A percentile compares a stretch with the other conserved stretches of the same genome.
These are phyloP conservation scores for Aspergillus floridensis DNA, from an alignment of 2,329 filamentous ascomycete genomes.

Conservation along the genomic window DNA sequence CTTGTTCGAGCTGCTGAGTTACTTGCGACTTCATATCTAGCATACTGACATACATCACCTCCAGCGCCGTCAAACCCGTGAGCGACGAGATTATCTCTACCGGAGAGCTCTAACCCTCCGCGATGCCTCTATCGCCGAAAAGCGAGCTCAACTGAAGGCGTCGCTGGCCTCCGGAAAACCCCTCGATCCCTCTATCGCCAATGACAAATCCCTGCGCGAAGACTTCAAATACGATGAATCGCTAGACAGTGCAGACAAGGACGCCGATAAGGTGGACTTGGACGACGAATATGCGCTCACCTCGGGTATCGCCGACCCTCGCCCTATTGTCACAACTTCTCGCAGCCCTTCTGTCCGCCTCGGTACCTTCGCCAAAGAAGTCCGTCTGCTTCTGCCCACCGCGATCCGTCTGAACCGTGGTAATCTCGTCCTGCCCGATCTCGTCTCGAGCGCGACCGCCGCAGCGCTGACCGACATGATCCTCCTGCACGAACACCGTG, in stretches of 20 bases:
- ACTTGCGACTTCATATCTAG: background rate
- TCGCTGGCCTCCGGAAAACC: constrained; percentile 88
- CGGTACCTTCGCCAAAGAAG: constrained; percentile 89
- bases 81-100: constrained; percentile 86
- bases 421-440: constrained; percentile 80
- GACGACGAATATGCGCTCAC: constrained; percentile 90
- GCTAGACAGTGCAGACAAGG: constrained; percentile 58
- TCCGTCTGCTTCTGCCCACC: constrained; percentile 78
- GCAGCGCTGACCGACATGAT: constrained; percentile 81
- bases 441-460: constrained; percentile 77
- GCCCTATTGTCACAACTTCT: constrained; percentile 86
- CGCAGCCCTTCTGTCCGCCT: constrained; percentile 82
- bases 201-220: constrained; percentile 78
- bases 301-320: constrained; percentile 85
- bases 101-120: constrained; percentile 80
- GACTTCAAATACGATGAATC: constrained; percentile 96
- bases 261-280: constrained; percentile 76
- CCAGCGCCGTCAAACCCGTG: constrained; percentile 69
- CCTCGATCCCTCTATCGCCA: constrained; percentile 74
- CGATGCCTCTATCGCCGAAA: constrained; percentile 90
- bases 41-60: background rate
- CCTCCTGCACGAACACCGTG: constrained; percentile 86
- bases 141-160: constrained; percentile 79
- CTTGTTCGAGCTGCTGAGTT: background rate
- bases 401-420: constrained; percentile 87